Percentiles rank a stretch among this genome's conserved stretches.
These are phyloP conservation scores for Helotiales sp. DNA, from an alignment of 2,329 filamentous ascomycete genomes.

Conservation along the genomic window DNA sequence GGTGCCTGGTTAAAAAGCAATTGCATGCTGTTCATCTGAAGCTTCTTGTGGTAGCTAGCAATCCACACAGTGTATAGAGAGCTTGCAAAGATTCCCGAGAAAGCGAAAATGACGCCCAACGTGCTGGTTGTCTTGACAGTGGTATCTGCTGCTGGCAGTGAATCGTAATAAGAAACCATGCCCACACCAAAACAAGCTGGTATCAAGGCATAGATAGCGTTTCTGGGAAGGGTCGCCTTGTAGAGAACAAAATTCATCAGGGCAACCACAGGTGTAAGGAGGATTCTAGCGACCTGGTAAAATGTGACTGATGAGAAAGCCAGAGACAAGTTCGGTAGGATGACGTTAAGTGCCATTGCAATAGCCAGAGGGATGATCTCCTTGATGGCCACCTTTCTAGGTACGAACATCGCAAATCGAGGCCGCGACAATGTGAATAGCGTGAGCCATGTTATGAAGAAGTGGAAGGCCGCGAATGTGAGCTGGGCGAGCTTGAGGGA, in stretches of 20 bases:
- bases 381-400: conserved; percentile 53
- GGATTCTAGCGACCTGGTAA: conserved; percentile 68
- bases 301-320: conserved; percentile 69
- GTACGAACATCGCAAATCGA: conserved; percentile 57
- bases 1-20: conserved; percentile 69
- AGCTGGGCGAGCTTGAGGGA: conserved; percentile 62
- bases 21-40: conserved; percentile 68
- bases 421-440: conserved; percentile 61
- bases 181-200: conserved; percentile 65
- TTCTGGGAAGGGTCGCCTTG: conserved; percentile 52
- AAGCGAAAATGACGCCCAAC: conserved; percentile 64
- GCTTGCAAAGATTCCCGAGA: conserved; percentile 62
- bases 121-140: conserved; percentile 55
- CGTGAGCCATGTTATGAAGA: conserved; percentile 63
- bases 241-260: conserved; percentile 65
- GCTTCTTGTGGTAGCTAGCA: conserved; percentile 62
- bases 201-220: conserved; percentile 52
- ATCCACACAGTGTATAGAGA: conserved; percentile 72
- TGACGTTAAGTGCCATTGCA: conserved; percentile 69
- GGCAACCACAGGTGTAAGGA: conserved; percentile 65
- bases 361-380: conserved; percentile 64
- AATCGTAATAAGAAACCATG: conserved; percentile 68
- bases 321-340: conserved; percentile 67
- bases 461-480: conserved; percentile 68
- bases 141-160: conserved; percentile 48